phyloP scores from a whole-genome alignment of 2,329 filamentous ascomycete species.

The Fusarium sp. region DNA sequence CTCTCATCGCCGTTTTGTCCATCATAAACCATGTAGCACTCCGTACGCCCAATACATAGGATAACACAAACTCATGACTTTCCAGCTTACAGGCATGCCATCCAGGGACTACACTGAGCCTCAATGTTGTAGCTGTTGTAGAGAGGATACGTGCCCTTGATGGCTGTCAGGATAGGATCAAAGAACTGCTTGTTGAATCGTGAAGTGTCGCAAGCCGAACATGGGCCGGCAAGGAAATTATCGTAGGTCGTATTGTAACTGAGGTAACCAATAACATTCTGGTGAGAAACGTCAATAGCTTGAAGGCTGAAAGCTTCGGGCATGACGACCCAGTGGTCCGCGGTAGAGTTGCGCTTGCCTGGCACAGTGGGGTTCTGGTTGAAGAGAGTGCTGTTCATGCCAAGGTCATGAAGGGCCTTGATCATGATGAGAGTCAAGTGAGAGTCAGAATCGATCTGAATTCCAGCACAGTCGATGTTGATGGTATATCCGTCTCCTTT shows the following conservation, averaged over 20 bases:
- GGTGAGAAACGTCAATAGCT: constrained; percentile 53
- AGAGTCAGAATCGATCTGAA: constrained; percentile 57
- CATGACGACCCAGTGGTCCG: constrained; percentile 58
- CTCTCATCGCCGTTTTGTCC: constrained; percentile 18
- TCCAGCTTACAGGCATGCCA: constrained; percentile 49
- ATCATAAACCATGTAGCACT: constrained; percentile 21
- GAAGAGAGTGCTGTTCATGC: constrained; percentile 58
- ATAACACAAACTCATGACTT: background rate
- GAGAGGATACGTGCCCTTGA: constrained; percentile 57
- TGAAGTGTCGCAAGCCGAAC: constrained; percentile 54
- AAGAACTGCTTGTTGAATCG: constrained; percentile 57
- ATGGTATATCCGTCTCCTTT: constrained; percentile 56
- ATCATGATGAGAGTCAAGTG: constrained; percentile 59
- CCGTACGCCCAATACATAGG: constrained; percentile 19
- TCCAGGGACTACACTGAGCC: constrained; percentile 58
- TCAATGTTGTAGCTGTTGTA: constrained; percentile 57
- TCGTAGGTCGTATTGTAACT: constrained; percentile 58
- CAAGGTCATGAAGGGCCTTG: constrained; percentile 57
- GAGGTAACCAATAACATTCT: constrained; percentile 54
- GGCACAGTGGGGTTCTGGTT: constrained; percentile 58
- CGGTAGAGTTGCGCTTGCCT: constrained; percentile 49
- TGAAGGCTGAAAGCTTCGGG: constrained; percentile 56
- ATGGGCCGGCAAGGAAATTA: constrained; percentile 55
- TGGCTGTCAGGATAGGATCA: constrained; percentile 55
- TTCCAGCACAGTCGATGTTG: constrained; percentile 55